Base-by-base conservation (phyloP, 371 early-diverging fungal species). In the Phascolomyces articulosus region DNA sequence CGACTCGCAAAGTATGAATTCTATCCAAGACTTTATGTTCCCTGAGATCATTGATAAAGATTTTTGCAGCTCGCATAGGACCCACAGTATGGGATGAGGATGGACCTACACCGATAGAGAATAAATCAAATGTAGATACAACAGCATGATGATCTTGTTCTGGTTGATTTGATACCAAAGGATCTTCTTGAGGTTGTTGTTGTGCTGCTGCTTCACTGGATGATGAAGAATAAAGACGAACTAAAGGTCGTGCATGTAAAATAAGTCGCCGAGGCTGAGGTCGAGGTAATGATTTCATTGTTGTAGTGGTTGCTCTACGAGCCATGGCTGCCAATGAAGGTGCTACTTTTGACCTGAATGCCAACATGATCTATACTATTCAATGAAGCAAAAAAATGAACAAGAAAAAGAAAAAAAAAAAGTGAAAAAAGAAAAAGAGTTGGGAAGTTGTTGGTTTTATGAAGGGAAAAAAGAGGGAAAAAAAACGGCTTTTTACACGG, bases 61-160 rank as follows among this genome's bases (percentile, higher is more conserved):
- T 95, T 75, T 93, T 94, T 24, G 95, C 95, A 16, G 98, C 96
- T 34, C 98, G 88, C 96, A 97, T 96, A 4, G 98, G 98, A 18
- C 98, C 98, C 18, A 96, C 96, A 0, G 94, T 94, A 69, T 93
- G 93, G 53, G 93, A 91, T 71, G 94, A 93, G 21, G 94, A 93
- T 2, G 98, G 98, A 0, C 98, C 98, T 20, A 97, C 92, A 34
- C 98, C 96, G 58, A 97, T 95, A 23, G 95, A 94, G 71, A 96
- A 97, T 66, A 97, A 71, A 83, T 97, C 96, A 83, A 97, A 97
- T 9, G 94, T 92, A 44, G 94, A 93, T 7, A 96, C 94, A 3
- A 96, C 96, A 29, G 97, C 97, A 71, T 96, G 95, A 49, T 80
- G 82, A 28, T 85, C 84, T 3, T 54, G 56, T 13, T 58, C 62